Conservation (phyloP, 208 protist species). For the Trypanosoma platydactyli region DNA sequence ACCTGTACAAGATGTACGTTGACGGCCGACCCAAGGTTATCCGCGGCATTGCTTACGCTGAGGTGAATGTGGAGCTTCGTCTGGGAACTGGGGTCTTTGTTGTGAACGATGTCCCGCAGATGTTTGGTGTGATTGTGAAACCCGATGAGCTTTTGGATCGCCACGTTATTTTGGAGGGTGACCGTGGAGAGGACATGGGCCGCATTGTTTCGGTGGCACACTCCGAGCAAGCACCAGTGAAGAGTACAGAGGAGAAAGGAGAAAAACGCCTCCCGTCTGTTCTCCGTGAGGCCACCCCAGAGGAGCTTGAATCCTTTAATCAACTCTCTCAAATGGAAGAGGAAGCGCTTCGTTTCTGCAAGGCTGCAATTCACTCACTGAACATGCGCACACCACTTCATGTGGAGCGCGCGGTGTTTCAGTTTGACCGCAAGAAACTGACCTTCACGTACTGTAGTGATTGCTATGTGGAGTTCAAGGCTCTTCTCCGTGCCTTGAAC, state of each 20-base stretch:
- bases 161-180: conserved; percentile 82
- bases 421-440: conserved; percentile 91
- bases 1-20: conserved; percentile 46
- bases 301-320: conserved; percentile 48
- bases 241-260: conserved; percentile 23
- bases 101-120: conserved; percentile 46
- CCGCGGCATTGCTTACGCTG: conserved; percentile 40
- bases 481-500: conserved; percentile 69
- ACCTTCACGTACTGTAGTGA: conserved; percentile 83
- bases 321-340: conserved; percentile 49
- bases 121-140: conserved; percentile 43
- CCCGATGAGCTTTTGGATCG: conserved; percentile 43
- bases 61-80: conserved; percentile 64
- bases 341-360: conserved; percentile 60
- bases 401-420: conserved; percentile 76
- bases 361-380: conserved; percentile 42
- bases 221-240: conserved; percentile 5
- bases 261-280: conserved; percentile 30
- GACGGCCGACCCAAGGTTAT: conserved; percentile 53
- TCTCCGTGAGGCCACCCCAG: conserved; percentile 50
- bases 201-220: conserved; percentile 36
- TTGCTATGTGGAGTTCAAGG: conserved; percentile 78
- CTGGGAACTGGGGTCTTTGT: conserved; percentile 41
- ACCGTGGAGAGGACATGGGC: conserved; percentile 83
- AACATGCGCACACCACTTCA: conserved; percentile 55